These are phyloP conservation scores for Candida broadrunensis DNA, from an alignment of 805 yeast genomes.

Conservation along the genomic window DNA sequence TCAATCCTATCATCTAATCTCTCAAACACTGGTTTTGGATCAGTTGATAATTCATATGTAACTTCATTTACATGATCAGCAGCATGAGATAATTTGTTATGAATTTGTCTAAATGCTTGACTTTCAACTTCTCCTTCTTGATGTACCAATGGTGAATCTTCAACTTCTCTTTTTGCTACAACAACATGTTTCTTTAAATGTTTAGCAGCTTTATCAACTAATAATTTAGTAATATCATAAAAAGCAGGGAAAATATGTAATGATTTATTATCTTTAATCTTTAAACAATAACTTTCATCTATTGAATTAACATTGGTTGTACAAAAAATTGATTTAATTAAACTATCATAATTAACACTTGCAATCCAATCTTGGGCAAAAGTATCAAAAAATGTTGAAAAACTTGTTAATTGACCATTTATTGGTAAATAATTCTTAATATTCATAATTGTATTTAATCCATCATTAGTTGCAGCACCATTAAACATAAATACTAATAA, in stretches of 20 bases:
- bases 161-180: not conserved
- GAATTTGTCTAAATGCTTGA: constrained; percentile 21
- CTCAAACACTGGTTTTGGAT: constrained; percentile 17
- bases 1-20: constrained; percentile 17
- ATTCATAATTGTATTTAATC: constrained; percentile 17
- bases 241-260: constrained; percentile 23
- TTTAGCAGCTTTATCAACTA: not conserved
- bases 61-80: constrained; percentile 15
- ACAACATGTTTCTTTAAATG: not conserved
- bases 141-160: not conserved
- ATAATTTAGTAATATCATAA: constrained; percentile 4
- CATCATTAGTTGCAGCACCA: constrained; percentile 3
- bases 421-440: constrained; percentile 16
- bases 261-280: constrained; percentile 27
- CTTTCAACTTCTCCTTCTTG: constrained; percentile 7
- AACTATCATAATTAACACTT: constrained; percentile 23
- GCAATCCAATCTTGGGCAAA: constrained; percentile 41
- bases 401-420: constrained; percentile 7
- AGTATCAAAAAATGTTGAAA: constrained; percentile 37
- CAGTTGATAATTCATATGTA: constrained; percentile 16
- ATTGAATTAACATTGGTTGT: constrained; percentile 21
- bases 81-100: constrained; percentile 10
- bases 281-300: constrained; percentile 36
- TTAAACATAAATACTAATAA: constrained; percentile 30
- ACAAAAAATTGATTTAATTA: constrained; percentile 44